phyloP scores from a whole-genome alignment of 2,329 filamentous ascomycete species.

The Trichoderma afroharzianum region DNA sequence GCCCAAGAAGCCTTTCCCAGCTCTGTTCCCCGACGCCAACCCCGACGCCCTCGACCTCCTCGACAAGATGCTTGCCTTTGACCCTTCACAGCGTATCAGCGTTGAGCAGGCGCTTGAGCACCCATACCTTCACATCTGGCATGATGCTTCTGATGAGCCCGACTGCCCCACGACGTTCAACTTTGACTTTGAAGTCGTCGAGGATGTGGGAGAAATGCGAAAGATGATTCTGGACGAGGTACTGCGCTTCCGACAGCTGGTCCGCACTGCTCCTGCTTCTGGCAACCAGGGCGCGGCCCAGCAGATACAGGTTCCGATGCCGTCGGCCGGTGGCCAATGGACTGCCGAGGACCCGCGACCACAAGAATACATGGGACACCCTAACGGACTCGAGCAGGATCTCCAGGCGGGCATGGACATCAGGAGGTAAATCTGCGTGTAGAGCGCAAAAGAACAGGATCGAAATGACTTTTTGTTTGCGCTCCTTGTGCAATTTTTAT shows the following conservation, averaged over 20 bases:
- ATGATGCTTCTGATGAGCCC: conserved; percentile 94
- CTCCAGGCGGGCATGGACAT: conserved; percentile 47
- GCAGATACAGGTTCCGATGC: conserved; percentile 50
- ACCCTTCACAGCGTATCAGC: conserved; percentile 86
- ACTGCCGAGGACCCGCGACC: conserved; percentile 57
- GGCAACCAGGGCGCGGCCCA: conserved; percentile 34
- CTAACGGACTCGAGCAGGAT: conserved; percentile 55
- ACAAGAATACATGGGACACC: conserved; percentile 52
- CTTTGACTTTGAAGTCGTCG: conserved; percentile 97
- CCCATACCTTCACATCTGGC: conserved; percentile 96
- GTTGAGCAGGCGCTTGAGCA: conserved; percentile 96
- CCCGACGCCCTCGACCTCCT: conserved; percentile 92
- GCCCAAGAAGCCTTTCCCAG: conserved; percentile 86
- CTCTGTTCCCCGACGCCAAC: conserved; percentile 90
- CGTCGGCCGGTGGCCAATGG: conserved; percentile 50
- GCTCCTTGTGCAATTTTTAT: not conserved
- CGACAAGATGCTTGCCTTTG: conserved; percentile 96
- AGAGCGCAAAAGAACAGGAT: not conserved
- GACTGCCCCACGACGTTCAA: conserved; percentile 92
- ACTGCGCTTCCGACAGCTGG: conserved; percentile 69
- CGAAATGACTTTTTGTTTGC: not conserved
- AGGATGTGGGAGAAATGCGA: conserved; percentile 93
- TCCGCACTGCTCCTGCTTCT: conserved; percentile 48
- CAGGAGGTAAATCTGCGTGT: conserved; percentile 23
- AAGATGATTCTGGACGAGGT: conserved; percentile 98